phyloP scores from a whole-genome alignment of 805 yeast species.

The Groenewaldozyma tartarivorans region DNA sequence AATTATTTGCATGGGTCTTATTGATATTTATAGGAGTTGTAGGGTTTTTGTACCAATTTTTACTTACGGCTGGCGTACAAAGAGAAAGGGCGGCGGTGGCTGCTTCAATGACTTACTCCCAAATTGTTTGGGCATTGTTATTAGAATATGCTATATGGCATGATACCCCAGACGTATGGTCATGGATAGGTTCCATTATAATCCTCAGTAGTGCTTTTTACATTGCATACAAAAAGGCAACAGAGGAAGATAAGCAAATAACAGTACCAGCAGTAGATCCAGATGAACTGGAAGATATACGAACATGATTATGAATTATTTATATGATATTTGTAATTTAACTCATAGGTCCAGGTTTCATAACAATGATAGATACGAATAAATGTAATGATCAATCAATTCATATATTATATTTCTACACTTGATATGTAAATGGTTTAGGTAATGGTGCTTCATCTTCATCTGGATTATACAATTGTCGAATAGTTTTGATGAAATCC shows the following conservation, averaged over 20 bases:
- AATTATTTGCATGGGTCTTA: conserved; percentile 55
- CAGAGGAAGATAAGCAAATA: background rate
- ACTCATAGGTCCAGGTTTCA: too few species aligned
- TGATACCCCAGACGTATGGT: background rate
- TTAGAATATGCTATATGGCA: conserved; percentile 40
- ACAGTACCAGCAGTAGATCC: too few species aligned
- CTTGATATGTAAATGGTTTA: conserved; percentile 30
- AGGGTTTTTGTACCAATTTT: conserved; percentile 77
- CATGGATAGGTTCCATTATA: background rate
- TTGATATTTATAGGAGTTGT: conserved; percentile 55
- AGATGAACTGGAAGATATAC: too few species aligned
- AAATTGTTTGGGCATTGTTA: conserved; percentile 65
- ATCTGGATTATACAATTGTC: conserved; percentile 80
- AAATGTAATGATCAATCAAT: background rate
- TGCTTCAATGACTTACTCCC: conserved; percentile 64
- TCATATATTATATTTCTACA: conserved; percentile 10
- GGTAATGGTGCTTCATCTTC: conserved; percentile 45
- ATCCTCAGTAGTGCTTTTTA: background rate
- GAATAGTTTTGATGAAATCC: conserved; percentile 69
- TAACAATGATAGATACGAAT: too few species aligned
- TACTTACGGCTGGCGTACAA: conserved; percentile 74
- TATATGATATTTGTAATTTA: too few species aligned
- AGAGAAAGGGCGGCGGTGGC: conserved; percentile 72
- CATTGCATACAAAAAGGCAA: background rate
- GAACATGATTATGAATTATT: too few species aligned